Evolutionary conservation across 2,329 filamentous ascomycete species (phyloP).

Genomic region (Exophiala bonariae): DNA sequence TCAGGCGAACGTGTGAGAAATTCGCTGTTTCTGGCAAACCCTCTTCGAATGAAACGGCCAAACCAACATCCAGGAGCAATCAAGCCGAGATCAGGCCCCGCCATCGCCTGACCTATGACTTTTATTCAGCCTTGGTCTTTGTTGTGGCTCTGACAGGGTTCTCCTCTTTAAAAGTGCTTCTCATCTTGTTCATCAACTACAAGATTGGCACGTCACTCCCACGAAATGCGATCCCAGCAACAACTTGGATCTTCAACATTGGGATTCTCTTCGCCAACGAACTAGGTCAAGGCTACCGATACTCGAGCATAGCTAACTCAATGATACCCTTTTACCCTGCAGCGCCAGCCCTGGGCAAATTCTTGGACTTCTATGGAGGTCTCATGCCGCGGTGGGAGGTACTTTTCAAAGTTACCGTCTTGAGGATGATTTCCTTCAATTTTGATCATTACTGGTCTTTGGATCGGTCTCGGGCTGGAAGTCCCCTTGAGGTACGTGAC

Average conservation of each 20-base stretch:
- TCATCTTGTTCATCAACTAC: slow-evolving; percentile 81
- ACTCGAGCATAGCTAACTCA: slow-evolving; percentile 61
- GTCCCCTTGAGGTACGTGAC: slow-evolving; percentile 74
- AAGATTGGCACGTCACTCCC: slow-evolving; percentile 72
- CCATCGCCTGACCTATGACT: slow-evolving; percentile 78
- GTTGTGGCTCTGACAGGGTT: slow-evolving; percentile 79
- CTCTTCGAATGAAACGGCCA: slow-evolving; percentile 5
- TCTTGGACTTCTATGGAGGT: slow-evolving; percentile 77
- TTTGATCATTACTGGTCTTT: slow-evolving; percentile 94
- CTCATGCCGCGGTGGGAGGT: slow-evolving; percentile 92
- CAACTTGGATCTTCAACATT: slow-evolving; percentile 90
- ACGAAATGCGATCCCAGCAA: slow-evolving; percentile 66
- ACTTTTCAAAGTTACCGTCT: slow-evolving; percentile 93
- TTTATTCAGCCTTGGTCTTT: slow-evolving; percentile 76
- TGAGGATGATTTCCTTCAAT: slow-evolving; percentile 94
- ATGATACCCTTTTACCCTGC: slow-evolving; percentile 46
- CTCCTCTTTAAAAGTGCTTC: slow-evolving; percentile 77
- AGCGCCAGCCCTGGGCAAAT: slow-evolving; percentile 63
- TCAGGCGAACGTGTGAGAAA: slow-evolving; percentile 70
- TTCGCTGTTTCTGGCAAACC: slow-evolving; percentile 20
- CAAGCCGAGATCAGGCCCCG: slow-evolving; percentile 59
- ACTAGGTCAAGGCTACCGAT: slow-evolving; percentile 73
- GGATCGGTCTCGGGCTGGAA: slow-evolving; percentile 59
- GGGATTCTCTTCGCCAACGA: slow-evolving; percentile 87
- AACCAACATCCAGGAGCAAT: slow-evolving; percentile 6